Conservation (phyloP, 257 asterid genomes). For the Gynochthodes officinalis region DNA sequence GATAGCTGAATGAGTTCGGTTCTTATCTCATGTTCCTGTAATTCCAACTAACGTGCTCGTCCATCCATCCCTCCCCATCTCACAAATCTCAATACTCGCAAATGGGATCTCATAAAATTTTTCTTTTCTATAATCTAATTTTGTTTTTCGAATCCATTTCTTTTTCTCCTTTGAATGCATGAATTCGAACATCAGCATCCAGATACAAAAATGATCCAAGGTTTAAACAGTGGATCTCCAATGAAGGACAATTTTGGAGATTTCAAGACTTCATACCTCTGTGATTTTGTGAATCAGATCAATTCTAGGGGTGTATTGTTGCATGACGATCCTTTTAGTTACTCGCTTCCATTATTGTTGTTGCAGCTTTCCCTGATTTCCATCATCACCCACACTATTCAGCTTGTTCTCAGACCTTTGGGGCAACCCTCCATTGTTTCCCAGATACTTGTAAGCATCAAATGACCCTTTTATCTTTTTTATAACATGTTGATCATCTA, state of each 20-base stretch:
- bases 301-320: constrained; percentile 42
- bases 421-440: constrained; percentile 65
- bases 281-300: constrained; percentile 37
- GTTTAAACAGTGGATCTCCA: neutral
- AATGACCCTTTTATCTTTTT: neutral
- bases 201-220: neutral
- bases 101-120: constrained; percentile 3
- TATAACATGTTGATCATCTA: neutral
- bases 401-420: constrained; percentile 49
- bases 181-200: neutral
- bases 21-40: constrained; percentile 7
- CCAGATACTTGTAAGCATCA: constrained; percentile 57
- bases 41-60: constrained; percentile 24
- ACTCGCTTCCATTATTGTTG: constrained; percentile 45
- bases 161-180: neutral
- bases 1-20: constrained; percentile 4
- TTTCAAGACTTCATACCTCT: constrained; percentile 15
- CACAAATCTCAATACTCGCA: neutral
- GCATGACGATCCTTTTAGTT: constrained; percentile 40
- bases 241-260: constrained; percentile 4
- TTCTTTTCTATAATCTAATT: neutral
- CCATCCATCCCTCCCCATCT: constrained; percentile 18
- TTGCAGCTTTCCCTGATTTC: constrained; percentile 58
- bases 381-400: constrained; percentile 40
- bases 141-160: neutral